Percentiles rank a stretch among this genome's conserved stretches.
These are phyloP conservation scores for Phytopythium ostracodes DNA, from an alignment of 352 stramenopile species.

Conservation along the genomic window DNA sequence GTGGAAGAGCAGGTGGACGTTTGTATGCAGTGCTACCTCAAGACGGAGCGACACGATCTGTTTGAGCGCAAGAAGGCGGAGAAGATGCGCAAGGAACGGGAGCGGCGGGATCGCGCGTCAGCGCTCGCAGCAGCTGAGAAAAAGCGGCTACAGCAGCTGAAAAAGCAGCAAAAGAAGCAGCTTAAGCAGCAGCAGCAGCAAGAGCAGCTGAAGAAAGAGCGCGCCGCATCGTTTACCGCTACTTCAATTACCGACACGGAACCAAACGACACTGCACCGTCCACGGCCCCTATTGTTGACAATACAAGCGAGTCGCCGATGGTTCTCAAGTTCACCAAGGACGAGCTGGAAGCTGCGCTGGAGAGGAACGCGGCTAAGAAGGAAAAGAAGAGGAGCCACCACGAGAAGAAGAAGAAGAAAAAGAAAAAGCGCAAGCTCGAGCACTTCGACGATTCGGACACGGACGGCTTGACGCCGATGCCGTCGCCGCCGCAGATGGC, in stretches of 20 bases:
- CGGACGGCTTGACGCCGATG: slow-evolving; percentile 37
- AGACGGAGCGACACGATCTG: slow-evolving; percentile 58
- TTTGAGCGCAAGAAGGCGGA: slow-evolving; percentile 54
- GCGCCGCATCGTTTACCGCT: neutral
- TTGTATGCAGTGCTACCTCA: slow-evolving; percentile 69
- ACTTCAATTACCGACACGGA: neutral
- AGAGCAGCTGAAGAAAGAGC: neutral
- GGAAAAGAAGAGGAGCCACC: slow-evolving; percentile 41
- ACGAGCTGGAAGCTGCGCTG: slow-evolving; percentile 31
- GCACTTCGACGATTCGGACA: slow-evolving; percentile 44
- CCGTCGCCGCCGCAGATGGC: slow-evolving; percentile 42
- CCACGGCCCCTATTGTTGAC: neutral
- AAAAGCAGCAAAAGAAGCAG: slow-evolving; percentile 62
- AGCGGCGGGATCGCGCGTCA: slow-evolving; percentile 21
- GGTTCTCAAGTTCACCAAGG: slow-evolving; percentile 30
- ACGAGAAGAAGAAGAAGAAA: slow-evolving; percentile 49
- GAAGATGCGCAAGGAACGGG: slow-evolving; percentile 26
- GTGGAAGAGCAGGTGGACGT: slow-evolving; percentile 36
- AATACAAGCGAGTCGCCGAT: slow-evolving; percentile 2
- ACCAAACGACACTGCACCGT: neutral
- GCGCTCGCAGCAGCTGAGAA: slow-evolving; percentile 25
- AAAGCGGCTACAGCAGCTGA: slow-evolving; percentile 39
- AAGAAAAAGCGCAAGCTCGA: slow-evolving; percentile 46
- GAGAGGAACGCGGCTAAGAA: slow-evolving; percentile 40
- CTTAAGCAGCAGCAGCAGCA: slow-evolving; percentile 37